A percentile compares a stretch with the other conserved stretches of the same genome.
These are phyloP conservation scores for Carex arenaria DNA, from an alignment of 202 grass and related monocot genomes.

Conservation along the genomic window DNA sequence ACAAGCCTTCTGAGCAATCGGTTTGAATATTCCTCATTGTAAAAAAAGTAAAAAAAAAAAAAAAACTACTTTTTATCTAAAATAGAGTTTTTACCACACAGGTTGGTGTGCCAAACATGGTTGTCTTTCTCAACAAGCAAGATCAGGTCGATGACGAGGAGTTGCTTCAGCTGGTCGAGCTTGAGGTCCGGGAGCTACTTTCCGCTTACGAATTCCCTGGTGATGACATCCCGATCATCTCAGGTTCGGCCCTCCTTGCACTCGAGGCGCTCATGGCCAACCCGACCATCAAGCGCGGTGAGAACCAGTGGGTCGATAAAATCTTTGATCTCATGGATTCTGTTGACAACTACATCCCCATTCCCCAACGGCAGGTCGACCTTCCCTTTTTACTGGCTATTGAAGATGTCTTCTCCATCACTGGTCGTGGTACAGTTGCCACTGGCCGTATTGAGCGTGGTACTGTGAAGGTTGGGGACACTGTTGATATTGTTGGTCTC, in stretches of 20 bases:
- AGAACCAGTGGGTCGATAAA: slow-evolving; percentile 76
- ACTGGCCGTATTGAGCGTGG: slow-evolving; percentile 93
- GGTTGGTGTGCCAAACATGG: slow-evolving; percentile 86
- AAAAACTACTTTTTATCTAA: not conserved
- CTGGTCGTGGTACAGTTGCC: slow-evolving; percentile 77
- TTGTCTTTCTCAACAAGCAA: slow-evolving; percentile 99
- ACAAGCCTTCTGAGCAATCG: not conserved
- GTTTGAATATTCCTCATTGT: not conserved
- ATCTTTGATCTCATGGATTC: slow-evolving; percentile 56
- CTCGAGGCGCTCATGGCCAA: slow-evolving; percentile 95
- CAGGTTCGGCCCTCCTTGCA: slow-evolving; percentile 79
- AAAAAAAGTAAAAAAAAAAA: not conserved
- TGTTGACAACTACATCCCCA: slow-evolving; percentile 71
- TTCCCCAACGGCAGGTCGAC: slow-evolving; percentile 81
- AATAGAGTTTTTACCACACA: not conserved
- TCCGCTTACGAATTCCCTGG: slow-evolving; percentile 79
- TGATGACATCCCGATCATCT: slow-evolving; percentile 68
- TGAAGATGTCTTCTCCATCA: slow-evolving; percentile 97
- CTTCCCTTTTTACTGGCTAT: slow-evolving; percentile 85
- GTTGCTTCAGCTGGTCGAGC: slow-evolving; percentile 91
- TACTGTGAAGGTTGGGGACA: slow-evolving; percentile 70
- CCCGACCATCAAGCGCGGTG: slow-evolving; percentile 55
- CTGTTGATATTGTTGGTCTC: slow-evolving; percentile 67
- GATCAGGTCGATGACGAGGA: slow-evolving; percentile 99
- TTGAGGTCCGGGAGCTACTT: slow-evolving; percentile 96